Evolutionary conservation across 1,139 yeast genomes (phyloP).

Genomic region (Taiozyma onychis): DNA sequence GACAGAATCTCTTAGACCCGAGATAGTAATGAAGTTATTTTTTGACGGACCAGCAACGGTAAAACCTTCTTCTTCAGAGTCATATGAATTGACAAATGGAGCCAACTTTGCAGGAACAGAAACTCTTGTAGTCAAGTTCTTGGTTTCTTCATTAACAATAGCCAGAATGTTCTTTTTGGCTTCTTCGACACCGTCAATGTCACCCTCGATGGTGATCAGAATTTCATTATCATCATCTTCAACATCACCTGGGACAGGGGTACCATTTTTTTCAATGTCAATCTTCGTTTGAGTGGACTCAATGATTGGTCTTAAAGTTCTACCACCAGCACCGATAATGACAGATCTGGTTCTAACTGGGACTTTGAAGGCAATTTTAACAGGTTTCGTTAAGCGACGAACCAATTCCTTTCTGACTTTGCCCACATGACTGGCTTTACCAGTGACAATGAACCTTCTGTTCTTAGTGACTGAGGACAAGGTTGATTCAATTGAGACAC

Average conservation of each 20-base stretch:
- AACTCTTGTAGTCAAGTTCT: slow-evolving; percentile 45
- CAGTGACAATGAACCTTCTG: slow-evolving; percentile 83
- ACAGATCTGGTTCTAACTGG: slow-evolving; percentile 78
- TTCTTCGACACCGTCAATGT: slow-evolving; percentile 70
- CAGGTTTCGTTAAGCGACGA: slow-evolving; percentile 73
- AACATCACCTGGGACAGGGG: slow-evolving; percentile 32
- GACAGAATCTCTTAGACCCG: slow-evolving; percentile 64
- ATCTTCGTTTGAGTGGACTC: slow-evolving; percentile 67
- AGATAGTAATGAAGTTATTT: slow-evolving; percentile 30
- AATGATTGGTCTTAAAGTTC: slow-evolving; percentile 72
- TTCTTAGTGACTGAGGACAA: slow-evolving; percentile 70
- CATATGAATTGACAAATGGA: slow-evolving; percentile 44
- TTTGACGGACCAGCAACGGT: slow-evolving; percentile 30
- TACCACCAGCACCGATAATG: slow-evolving; percentile 89
- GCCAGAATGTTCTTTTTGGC: slow-evolving; percentile 69
- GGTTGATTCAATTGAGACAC: slow-evolving; percentile 78
- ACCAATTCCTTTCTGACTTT: slow-evolving; percentile 73
- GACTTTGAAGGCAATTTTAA: slow-evolving; percentile 52
- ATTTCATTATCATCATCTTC: slow-evolving; percentile 45
- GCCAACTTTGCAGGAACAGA: slow-evolving; percentile 40
- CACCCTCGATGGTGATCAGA: slow-evolving; percentile 72
- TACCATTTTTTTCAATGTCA: slow-evolving; percentile 44
- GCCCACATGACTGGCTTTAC: slow-evolving; percentile 62
- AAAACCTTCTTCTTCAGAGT: slow-evolving; percentile 23
- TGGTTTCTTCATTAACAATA: slow-evolving; percentile 73